Conservation (phyloP, 1,284 basidiomycete species). For the Anthracocystis setariae region DNA sequence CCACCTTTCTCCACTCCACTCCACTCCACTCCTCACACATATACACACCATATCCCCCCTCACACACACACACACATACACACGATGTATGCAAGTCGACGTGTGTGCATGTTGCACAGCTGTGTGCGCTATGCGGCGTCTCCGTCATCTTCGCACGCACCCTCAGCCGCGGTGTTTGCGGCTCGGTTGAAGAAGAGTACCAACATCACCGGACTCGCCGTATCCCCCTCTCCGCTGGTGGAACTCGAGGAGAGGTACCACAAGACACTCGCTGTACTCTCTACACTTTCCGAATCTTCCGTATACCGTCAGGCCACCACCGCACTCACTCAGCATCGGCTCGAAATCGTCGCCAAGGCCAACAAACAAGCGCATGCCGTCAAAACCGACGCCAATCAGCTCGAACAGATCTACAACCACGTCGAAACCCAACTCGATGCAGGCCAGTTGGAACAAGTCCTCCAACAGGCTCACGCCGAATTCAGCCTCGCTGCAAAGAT, state of each 20-base stretch:
- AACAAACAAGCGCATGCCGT: slow-evolving; percentile 70
- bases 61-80: not conserved
- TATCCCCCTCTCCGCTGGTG: slow-evolving; percentile 81
- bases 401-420: slow-evolving; percentile 79
- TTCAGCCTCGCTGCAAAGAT: slow-evolving; percentile 81
- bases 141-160: slow-evolving; percentile 21
- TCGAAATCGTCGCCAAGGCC: slow-evolving; percentile 74
- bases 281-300: slow-evolving; percentile 78
- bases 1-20: not conserved
- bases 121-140: slow-evolving; percentile 26
- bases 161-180: slow-evolving; percentile 10
- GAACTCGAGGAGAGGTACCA: slow-evolving; percentile 81
- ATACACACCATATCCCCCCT: no score
- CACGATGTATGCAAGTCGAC: slow-evolving; percentile 31
- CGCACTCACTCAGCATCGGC: slow-evolving; percentile 83
- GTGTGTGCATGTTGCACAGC: slow-evolving; percentile 2
- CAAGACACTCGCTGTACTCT: slow-evolving; percentile 79
- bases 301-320: slow-evolving; percentile 92
- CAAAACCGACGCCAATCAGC: slow-evolving; percentile 62
- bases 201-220: slow-evolving; percentile 75
- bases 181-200: slow-evolving; percentile 71
- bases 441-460: slow-evolving; percentile 77
- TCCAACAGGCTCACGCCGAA: slow-evolving; percentile 87
- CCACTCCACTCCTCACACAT: not conserved
- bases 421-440: slow-evolving; percentile 72